Percentiles rank a stretch among this genome's conserved stretches.
Conservation (phyloP, 768 basidiomycete genomes). For the Tricholoma furcatifolium region DNA sequence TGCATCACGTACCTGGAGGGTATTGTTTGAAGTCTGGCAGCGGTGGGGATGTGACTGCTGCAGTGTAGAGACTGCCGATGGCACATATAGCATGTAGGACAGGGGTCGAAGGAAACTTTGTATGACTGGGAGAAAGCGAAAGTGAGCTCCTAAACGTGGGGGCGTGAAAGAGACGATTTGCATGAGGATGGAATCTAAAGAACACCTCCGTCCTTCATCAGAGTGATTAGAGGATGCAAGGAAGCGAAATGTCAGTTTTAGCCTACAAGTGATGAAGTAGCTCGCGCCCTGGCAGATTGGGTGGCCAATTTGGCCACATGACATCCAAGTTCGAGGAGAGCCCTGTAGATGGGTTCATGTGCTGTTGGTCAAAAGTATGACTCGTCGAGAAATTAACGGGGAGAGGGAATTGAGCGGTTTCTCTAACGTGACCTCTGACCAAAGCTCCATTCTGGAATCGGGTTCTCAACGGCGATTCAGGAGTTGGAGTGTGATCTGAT, state of each 20-base stretch:
- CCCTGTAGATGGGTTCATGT: conserved; percentile 11
- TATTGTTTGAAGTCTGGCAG: conserved; percentile 48
- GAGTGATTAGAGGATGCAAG: not conserved
- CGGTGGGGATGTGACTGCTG: conserved; percentile 59
- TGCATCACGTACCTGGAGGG: conserved; percentile 36
- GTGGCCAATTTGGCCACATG: conserved; percentile 61
- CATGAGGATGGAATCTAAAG: conserved; percentile 76
- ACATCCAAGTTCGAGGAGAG: conserved; percentile 35
- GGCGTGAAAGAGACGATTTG: conserved; percentile 66
- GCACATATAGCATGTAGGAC: conserved; percentile 89
- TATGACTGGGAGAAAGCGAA: conserved; percentile 61
- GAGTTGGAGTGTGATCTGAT: conserved; percentile 4
- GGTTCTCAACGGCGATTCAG: conserved; percentile 7
- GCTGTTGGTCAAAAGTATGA: conserved; percentile 10
- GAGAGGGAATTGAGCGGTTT: conserved; percentile 24
- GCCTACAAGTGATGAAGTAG: conserved; percentile 66
- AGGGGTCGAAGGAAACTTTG: conserved; percentile 68
- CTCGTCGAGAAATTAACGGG: conserved; percentile 20
- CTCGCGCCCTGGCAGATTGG: conserved; percentile 57
- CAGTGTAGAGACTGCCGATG: conserved; percentile 72
- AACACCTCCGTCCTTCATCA: conserved; percentile 62
- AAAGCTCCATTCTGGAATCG: conserved; percentile 13
- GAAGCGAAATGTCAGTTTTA: not conserved
- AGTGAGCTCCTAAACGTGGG: conserved; percentile 65
- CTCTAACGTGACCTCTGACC: conserved; percentile 9